A percentile compares a stretch with the other conserved stretches of the same genome.
phyloP scores from a whole-genome alignment of 2,329 filamentous ascomycete genomes.

The Nothopassalora personata region DNA sequence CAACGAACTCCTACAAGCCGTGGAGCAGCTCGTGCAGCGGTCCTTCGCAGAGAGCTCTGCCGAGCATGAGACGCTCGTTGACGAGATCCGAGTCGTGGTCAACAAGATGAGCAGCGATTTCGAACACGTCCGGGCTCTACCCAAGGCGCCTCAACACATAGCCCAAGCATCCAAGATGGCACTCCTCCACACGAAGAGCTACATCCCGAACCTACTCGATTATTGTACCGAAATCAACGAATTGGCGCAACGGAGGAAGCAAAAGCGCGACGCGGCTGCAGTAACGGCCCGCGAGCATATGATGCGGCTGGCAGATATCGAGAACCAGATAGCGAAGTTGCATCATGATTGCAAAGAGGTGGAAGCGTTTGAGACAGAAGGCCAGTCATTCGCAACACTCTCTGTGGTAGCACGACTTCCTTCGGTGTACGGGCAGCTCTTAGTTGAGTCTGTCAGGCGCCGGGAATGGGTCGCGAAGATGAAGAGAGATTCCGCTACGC shows the following conservation, averaged over 20 bases:
- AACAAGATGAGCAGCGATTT: constrained; percentile 86
- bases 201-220: constrained; percentile 56
- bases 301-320: constrained; percentile 75
- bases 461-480: constrained; percentile 91
- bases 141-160: constrained; percentile 60
- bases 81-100: constrained; percentile 79
- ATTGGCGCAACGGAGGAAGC: constrained; percentile 47
- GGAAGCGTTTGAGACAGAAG: constrained; percentile 67
- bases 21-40: constrained; percentile 39
- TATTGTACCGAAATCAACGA: constrained; percentile 54
- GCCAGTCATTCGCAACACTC: constrained; percentile 75
- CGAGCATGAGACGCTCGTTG: constrained; percentile 64
- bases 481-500: constrained; percentile 73
- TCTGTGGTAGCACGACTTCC: constrained; percentile 77
- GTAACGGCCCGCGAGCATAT: constrained; percentile 66
- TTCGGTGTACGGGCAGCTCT: constrained; percentile 80
- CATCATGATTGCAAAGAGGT: constrained; percentile 67
- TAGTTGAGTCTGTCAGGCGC: constrained; percentile 78
- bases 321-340: constrained; percentile 65
- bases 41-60: constrained; percentile 30
- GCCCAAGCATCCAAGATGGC: constrained; percentile 60
- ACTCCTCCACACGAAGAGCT: constrained; percentile 57
- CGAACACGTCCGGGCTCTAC: constrained; percentile 66
- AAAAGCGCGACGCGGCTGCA: constrained; percentile 64
- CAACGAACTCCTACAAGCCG: constrained; percentile 40